Evolutionary conservation across 1,139 yeast genomes (phyloP).

Genomic region (Candida sp.): DNA sequence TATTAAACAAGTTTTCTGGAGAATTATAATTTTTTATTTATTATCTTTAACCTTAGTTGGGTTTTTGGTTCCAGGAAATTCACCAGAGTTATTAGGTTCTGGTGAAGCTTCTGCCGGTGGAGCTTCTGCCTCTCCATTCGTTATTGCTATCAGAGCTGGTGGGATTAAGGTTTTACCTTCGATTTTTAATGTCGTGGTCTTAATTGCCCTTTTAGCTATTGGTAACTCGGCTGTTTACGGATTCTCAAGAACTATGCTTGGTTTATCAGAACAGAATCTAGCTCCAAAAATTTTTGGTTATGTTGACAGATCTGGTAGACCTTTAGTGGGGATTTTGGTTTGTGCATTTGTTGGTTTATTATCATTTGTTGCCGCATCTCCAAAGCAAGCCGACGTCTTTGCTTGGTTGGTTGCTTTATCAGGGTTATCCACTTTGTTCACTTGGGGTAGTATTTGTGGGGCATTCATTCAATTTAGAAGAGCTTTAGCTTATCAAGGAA

Average conservation of each 20-base stretch:
- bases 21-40: conserved; percentile 40
- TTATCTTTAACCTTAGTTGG: conserved; percentile 39
- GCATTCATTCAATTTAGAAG: conserved; percentile 37
- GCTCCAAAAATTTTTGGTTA: conserved; percentile 34
- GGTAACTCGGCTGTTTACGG: conserved; percentile 47
- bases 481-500: conserved; percentile 29
- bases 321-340: conserved; percentile 34
- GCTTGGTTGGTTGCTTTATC: conserved; percentile 40
- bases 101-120: conserved; percentile 14
- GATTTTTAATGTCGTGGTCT: conserved; percentile 39
- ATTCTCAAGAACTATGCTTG: conserved; percentile 39
- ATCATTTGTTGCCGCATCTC: conserved; percentile 40
- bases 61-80: conserved; percentile 34
- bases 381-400: conserved; percentile 33
- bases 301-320: conserved; percentile 41
- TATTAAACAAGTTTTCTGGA: conserved; percentile 42
- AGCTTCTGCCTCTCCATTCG: conserved; percentile 41
- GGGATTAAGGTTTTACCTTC: conserved; percentile 41
- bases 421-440: conserved; percentile 40
- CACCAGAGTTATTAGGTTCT: conserved; percentile 27
- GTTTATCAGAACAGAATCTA: conserved; percentile 38
- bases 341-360: conserved; percentile 37
- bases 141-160: conserved; percentile 40
- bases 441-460: conserved; percentile 41
- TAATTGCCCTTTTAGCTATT: conserved; percentile 40